A percentile compares a stretch with the other conserved stretches of the same genome.
phyloP scores from a whole-genome alignment of 768 basidiomycete genomes.

The Macrolepiota dolichaula region DNA sequence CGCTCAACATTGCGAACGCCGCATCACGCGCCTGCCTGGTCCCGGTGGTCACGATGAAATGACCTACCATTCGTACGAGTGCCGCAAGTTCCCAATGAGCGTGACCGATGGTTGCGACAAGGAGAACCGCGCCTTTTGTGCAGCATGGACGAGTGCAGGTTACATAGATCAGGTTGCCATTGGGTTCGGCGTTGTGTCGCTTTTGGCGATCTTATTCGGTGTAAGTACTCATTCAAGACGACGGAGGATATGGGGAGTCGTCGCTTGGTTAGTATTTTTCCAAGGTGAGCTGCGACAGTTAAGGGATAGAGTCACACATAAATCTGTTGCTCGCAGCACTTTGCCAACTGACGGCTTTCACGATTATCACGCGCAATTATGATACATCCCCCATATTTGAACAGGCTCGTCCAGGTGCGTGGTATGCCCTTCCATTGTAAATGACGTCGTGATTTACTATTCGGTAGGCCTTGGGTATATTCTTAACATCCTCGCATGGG shows the following conservation, averaged over 20 bases:
- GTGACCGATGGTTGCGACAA: constrained; percentile 45
- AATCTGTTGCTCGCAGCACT: constrained; percentile 33
- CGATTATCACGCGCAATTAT: constrained; percentile 61
- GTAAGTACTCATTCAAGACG: constrained; percentile 71
- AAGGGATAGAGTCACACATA: neutral
- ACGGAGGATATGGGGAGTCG: constrained; percentile 73
- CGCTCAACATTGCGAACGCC: constrained; percentile 51
- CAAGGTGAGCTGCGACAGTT: constrained; percentile 41
- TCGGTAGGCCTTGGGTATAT: constrained; percentile 55
- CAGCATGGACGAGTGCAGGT: constrained; percentile 66
- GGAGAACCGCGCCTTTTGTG: constrained; percentile 58
- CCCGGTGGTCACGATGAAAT: constrained; percentile 38
- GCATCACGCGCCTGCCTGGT: constrained; percentile 44
- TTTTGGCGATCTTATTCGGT: constrained; percentile 60
- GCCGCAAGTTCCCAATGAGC: constrained; percentile 61
- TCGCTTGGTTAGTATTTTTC: constrained; percentile 59
- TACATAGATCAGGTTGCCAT: constrained; percentile 64
- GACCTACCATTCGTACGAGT: constrained; percentile 54
- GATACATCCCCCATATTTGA: constrained; percentile 48
- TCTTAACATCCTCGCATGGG: constrained; percentile 61
- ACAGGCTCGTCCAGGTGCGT: constrained; percentile 57
- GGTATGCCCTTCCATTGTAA: neutral
- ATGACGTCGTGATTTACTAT: neutral
- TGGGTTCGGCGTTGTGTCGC: constrained; percentile 58
- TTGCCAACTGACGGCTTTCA: constrained; percentile 60